These are phyloP conservation scores for Salix caprea DNA, from an alignment of 345 rosid species.

Conservation along the genomic window DNA sequence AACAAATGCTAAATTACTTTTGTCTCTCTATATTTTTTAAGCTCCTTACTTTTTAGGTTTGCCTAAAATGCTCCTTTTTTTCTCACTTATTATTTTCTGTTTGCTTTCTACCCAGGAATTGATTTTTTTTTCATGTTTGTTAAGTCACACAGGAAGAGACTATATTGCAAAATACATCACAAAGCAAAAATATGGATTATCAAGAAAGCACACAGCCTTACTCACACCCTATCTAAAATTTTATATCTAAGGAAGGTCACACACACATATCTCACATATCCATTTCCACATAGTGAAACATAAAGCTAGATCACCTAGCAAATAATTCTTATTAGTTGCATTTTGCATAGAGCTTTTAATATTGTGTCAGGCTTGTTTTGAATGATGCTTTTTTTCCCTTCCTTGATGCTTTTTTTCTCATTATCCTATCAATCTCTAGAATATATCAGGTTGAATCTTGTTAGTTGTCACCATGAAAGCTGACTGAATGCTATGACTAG, in stretches of 20 bases:
- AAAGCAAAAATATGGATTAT: not conserved
- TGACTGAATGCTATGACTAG: not conserved
- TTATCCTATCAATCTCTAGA: not conserved
- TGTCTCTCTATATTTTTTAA: not conserved
- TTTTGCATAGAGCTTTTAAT: not conserved
- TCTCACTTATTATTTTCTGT: not conserved
- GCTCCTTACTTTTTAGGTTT: not conserved
- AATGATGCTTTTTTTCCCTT: not conserved
- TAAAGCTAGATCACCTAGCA: not conserved
- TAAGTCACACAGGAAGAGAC: not conserved
- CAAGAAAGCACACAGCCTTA: not conserved
- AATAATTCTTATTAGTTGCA: not conserved
- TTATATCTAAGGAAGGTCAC: not conserved
- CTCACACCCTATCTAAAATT: not conserved
- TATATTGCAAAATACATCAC: not conserved
- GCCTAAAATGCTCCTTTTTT: not conserved
- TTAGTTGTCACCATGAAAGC: conserved; percentile 1
- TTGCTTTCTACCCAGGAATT: not conserved
- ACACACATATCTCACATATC: too few relatives aligned
- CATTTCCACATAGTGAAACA: not conserved
- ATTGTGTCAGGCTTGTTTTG: not conserved
- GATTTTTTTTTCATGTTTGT: not conserved
- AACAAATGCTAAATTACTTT: not conserved
- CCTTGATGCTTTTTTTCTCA: not conserved
- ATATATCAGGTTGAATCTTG: not conserved